A percentile compares a stretch with the other conserved stretches of the same genome.
Conservation (phyloP, 768 basidiomycete genomes). For the Tylopilus cervinicoccineus region DNA sequence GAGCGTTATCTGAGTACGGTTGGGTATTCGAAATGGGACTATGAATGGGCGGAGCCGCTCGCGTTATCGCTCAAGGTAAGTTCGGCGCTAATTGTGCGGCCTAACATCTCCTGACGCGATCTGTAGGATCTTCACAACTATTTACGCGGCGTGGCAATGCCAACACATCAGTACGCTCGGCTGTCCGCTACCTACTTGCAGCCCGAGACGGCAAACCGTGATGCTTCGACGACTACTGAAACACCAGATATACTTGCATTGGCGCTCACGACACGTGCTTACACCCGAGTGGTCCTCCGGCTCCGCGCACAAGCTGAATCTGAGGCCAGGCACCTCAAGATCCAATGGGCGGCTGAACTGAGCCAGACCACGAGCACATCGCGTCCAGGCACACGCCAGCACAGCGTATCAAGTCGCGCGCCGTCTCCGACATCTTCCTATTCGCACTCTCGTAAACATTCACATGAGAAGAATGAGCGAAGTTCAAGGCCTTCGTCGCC, state of each 20-base stretch:
- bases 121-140: constrained; percentile 73
- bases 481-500: constrained; percentile 23
- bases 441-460: constrained; percentile 37
- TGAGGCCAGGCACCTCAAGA: constrained; percentile 30
- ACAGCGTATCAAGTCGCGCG: constrained; percentile 53
- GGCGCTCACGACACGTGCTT: constrained; percentile 65
- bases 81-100: constrained; percentile 4
- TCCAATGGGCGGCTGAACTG: constrained; percentile 5
- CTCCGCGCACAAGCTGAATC: constrained; percentile 78
- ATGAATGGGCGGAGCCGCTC: constrained; percentile 55
- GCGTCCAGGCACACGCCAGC: constrained; percentile 31
- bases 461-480: constrained; percentile 30
- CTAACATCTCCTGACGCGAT: constrained; percentile 7
- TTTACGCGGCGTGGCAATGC: constrained; percentile 74
- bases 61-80: constrained; percentile 58
- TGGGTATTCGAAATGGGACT: constrained; percentile 67
- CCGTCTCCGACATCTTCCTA: constrained; percentile 53
- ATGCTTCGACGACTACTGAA: constrained; percentile 38
- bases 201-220: constrained; percentile 38
- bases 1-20: constrained; percentile 67
- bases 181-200: constrained; percentile 57
- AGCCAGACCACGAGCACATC: neutral
- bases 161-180: constrained; percentile 66
- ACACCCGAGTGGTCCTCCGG: constrained; percentile 75
- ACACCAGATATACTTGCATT: constrained; percentile 46